Evolutionary conservation across 2,329 filamentous ascomycete genomes (phyloP), one percentile per base, ranked within the genome.

Genomic region (Neonectria magnoliae): DNA sequence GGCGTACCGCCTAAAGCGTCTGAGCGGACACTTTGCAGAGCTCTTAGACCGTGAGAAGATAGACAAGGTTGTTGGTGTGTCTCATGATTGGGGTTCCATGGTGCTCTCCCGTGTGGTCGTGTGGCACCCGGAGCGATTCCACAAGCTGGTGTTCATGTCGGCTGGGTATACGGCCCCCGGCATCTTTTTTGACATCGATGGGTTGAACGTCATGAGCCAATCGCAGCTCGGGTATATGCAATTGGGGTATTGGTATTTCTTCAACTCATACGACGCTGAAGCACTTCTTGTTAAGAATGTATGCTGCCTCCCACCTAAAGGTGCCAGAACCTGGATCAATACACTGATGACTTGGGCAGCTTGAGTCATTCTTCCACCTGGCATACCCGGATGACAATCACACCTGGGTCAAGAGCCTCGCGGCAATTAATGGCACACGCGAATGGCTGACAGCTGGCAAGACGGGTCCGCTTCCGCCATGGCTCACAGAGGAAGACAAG

Each of bases 161-260:
- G 25, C 25, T 25, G 25, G 25, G 25, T 25, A 25, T 25, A 25
- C 25, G 25, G 25, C 25, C 25, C 25, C 25, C 25, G 25, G 25
- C 25, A 25, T 25, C 5, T 25, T 25, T 5, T 25, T 25, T 25
- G 25, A 25, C 25, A 50, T 71, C 14, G 69, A 71, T 25, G 52
- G 25, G 2, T 16, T 69, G 4, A 71, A 71, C 5, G 48, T 57
- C 1, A 44, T 38, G 33, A 53, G 66, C 2, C 61, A 64, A 1
- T 41, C 50, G 1, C 27, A 66, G 16, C 42, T 60, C n/a, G 67
- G 69, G 0, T 68, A 69, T 1, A 69, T 58, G 67, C 61, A 64
- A 3, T 36, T 68, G 8, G 68, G 68, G 1, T 71, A 71, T 18
- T 71, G 65, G 65, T 71, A 71, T 7, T 71, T 71, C 22, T 69